Base-by-base conservation (phyloP, 768 basidiomycete genomes). In the Tulasnella calospora region DNA sequence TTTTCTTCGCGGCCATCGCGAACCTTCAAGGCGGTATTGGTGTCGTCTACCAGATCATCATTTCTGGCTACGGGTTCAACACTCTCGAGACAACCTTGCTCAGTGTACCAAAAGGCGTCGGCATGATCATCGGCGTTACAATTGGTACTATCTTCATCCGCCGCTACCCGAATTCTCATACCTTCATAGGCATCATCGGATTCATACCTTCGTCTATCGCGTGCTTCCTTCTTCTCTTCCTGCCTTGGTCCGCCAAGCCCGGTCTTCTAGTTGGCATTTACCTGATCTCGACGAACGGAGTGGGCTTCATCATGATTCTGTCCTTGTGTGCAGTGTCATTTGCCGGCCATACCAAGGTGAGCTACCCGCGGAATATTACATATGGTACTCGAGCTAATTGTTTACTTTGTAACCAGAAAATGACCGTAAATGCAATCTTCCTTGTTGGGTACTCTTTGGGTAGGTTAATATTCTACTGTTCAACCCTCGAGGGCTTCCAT, bases 21-120 rank as follows among this genome's bases (percentile, higher is more conserved):
- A 74, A 81, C 46, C 73, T 82, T 55, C 81, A 82, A 57, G 80
- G 79, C 67, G 82, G 81, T 19, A 69, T 82, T 21, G 78, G 81
- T 27, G 76, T 80, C 73, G 57, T 79, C 46, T 79, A 77, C 78
- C 40, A 47, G 33, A 76, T 78, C 61, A 80, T 81, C 79, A 81
- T 79, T 47, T 41, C 44, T 44, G 30, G 40, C 46, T 80, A 76
- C 35, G 80, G 80, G 3, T 80, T 80, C 79, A 70, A 40, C 44
- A 77, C 75, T 21, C 35, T 72, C 15, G 41, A 80, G 74, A 79
- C 78, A n/a, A 80, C 80, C 3, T 47, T 80, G 23, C 38, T 79
- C 38, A 79, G 76, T 40, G 46, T 77, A 12, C 79, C 79, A 23
- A 46, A 40, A 41, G 79, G 79, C 23, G 41, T 76, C n/a, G 44